Evolutionary conservation across 805 yeast species (phyloP).

Genomic region (Saccharomycopsis fibuligera): DNA sequence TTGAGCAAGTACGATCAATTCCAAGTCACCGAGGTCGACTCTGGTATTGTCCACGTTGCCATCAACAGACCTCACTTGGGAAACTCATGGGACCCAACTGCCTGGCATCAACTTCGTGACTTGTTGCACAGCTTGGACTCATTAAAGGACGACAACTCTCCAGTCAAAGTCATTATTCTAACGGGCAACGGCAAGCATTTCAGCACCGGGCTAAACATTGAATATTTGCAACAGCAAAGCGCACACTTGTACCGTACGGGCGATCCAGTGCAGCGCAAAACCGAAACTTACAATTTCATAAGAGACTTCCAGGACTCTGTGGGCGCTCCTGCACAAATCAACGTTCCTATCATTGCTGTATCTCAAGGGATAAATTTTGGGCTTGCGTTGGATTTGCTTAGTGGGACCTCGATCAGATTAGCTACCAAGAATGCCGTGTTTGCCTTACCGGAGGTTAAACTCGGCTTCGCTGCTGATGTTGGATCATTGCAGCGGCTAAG

Average conservation of each 20-base stretch:
- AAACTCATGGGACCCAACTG: constrained; percentile 50
- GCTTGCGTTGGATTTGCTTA: constrained; percentile 59
- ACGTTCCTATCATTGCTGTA: constrained; percentile 59
- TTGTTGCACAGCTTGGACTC: constrained; percentile 41
- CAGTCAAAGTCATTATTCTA: constrained; percentile 49
- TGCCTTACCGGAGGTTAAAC: constrained; percentile 61
- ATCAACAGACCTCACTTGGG: constrained; percentile 53
- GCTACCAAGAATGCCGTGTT: constrained; percentile 46
- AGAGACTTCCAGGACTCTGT: constrained; percentile 54
- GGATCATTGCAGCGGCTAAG: constrained; percentile 71
- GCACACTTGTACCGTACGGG: background rate
- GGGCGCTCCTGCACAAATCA: constrained; percentile 39
- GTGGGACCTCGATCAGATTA: constrained; percentile 52
- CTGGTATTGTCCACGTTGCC: constrained; percentile 47
- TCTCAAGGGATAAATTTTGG: constrained; percentile 63
- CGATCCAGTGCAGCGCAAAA: constrained; percentile 22
- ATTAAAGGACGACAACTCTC: constrained; percentile 33
- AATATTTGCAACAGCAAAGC: constrained; percentile 18
- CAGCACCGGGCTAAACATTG: constrained; percentile 61
- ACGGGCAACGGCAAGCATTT: constrained; percentile 52
- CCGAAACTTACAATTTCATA: constrained; percentile 34
- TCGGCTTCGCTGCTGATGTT: constrained; percentile 75
- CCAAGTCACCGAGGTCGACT: constrained; percentile 9
- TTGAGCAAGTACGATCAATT: constrained; percentile 7
- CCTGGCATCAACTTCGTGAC: constrained; percentile 52